Evolutionary conservation across 352 stramenopile genomes (phyloP), one percentile per base, ranked within the genome.

Genomic region (Thraustotheca clavata): DNA sequence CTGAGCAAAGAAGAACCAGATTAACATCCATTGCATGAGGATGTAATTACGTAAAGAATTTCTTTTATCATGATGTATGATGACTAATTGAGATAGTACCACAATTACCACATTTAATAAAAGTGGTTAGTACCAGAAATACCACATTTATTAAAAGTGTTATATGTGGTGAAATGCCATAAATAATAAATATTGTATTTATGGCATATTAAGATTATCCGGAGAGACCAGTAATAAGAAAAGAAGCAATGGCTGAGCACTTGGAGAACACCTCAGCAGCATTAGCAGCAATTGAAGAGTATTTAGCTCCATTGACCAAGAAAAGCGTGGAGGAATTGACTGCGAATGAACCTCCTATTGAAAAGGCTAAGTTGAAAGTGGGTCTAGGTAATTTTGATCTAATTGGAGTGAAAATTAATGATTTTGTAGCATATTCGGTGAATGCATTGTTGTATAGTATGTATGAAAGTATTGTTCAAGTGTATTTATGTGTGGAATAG

Each of bases 331-430:
- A 65, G 9, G 57, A 65, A 20, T 32, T 65, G 7, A 54, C 57
- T 20, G 24, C 24, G 20, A 49, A 47, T 16, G 18, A 36, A 32
- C 6, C 36, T 18, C 57, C 57, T 3, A 65, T 94, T 27, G 80
- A 92, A 60, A 83, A 86, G 36, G 85, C 85, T 31, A 94, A 93
- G 65, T 75, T 91, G 54, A 79, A 92, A 60, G 85, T 94, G 40
- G 88, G 81, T 18, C 63, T 94, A 3, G 83, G 85, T 94, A 68
- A 59, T 71, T 49, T n/a, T n/a, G n/a, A n/a, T n/a, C 18, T 71
- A 32, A 12, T 62, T 12, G 31, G 20, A 34, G 18, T 35, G 39
- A 22, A n/a, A n/a, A n/a, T n/a, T n/a, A n/a, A n/a, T n/a, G n/a
- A n/a, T 59, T 34, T 33, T 49, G 29, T 48, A 94, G 86, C 86